Conservation (phyloP, 2,329 filamentous ascomycete genomes). For the Penicillium nordicum region DNA sequence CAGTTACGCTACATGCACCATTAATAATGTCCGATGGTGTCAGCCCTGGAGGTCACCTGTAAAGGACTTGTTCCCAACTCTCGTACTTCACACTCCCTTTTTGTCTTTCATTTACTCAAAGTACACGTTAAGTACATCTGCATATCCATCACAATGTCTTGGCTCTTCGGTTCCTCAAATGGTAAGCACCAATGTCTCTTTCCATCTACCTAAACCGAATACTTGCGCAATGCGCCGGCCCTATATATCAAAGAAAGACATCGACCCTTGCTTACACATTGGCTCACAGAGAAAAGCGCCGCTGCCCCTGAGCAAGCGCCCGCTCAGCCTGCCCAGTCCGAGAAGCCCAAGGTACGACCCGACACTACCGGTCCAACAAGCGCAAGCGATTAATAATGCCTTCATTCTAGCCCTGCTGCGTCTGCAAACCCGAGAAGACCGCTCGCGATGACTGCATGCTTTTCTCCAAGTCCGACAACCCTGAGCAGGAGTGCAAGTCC, state of each 20-base stretch:
- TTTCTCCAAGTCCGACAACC: constrained; percentile 80
- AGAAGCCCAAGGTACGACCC: constrained; percentile 39
- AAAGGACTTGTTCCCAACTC: constrained; percentile 3
- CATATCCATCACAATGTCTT: constrained; percentile 28
- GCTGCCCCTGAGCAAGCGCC: constrained; percentile 19
- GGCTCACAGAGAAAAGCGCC: constrained; percentile 19
- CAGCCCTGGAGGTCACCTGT: constrained; percentile 1
- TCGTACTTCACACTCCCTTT: not conserved
- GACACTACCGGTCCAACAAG: not conserved
- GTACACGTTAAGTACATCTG: not conserved
- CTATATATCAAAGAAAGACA: not conserved
- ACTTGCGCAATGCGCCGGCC: constrained; percentile 14
- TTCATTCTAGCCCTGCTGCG: constrained; percentile 76
- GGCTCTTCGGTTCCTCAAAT: constrained; percentile 37
- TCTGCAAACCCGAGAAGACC: constrained; percentile 93
- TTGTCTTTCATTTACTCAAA: not conserved
- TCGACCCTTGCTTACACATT: constrained; percentile 9
- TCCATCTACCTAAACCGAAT: not conserved
- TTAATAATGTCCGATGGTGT: constrained; percentile 23
- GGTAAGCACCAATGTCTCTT: constrained; percentile 22
- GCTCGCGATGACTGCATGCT: constrained; percentile 98
- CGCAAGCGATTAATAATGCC: constrained; percentile 2
- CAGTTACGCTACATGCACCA: constrained; percentile 16
- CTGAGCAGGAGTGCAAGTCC: constrained; percentile 73
- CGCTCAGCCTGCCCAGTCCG: constrained; percentile 24